phyloP scores from a whole-genome alignment of 2,329 filamentous ascomycete species.

The Pseudocercospora fijiensis region DNA sequence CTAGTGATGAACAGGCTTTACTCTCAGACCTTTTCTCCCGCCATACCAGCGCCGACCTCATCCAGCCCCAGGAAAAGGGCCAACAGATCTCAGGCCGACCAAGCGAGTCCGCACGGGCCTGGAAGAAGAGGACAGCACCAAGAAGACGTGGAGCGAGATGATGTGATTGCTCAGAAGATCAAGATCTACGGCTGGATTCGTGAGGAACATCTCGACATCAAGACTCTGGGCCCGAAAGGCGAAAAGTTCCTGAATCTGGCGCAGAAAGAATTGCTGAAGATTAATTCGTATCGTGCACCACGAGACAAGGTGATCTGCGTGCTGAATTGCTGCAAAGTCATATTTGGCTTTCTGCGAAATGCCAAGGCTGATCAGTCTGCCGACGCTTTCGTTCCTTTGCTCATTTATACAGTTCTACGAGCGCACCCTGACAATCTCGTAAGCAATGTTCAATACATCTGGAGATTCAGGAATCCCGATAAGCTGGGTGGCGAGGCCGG shows the following conservation, averaged over 20 bases:
- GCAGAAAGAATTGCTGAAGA: constrained; percentile 92
- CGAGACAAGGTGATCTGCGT: constrained; percentile 98
- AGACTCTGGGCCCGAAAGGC: constrained; percentile 78
- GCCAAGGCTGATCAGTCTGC: constrained; percentile 91
- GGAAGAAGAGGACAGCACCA: constrained; percentile 94
- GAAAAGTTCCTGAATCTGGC: constrained; percentile 84
- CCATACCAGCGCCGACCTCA: constrained; percentile 72
- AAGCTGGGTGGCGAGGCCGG: constrained; percentile 96
- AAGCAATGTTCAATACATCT: constrained; percentile 96
- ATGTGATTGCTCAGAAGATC: constrained; percentile 94
- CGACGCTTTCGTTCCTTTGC: constrained; percentile 89
- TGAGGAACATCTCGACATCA: constrained; percentile 91
- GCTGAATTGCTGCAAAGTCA: constrained; percentile 98
- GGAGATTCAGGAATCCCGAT: constrained; percentile 95
- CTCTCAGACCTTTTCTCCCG: constrained; percentile 91
- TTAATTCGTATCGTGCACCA: constrained; percentile 94
- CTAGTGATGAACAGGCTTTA: constrained; percentile 98
- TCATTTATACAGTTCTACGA: constrained; percentile 94
- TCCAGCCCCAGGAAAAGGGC: constrained; percentile 69
- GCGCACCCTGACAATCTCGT: constrained; percentile 94
- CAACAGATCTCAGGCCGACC: constrained; percentile 43
- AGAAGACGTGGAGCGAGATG: constrained; percentile 94
- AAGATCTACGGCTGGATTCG: constrained; percentile 93
- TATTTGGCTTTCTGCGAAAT: constrained; percentile 91
- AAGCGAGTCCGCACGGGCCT: constrained; percentile 58